phyloP scores from a whole-genome alignment of 2,329 filamentous ascomycete species.

The Tolypocladium nubicola region DNA sequence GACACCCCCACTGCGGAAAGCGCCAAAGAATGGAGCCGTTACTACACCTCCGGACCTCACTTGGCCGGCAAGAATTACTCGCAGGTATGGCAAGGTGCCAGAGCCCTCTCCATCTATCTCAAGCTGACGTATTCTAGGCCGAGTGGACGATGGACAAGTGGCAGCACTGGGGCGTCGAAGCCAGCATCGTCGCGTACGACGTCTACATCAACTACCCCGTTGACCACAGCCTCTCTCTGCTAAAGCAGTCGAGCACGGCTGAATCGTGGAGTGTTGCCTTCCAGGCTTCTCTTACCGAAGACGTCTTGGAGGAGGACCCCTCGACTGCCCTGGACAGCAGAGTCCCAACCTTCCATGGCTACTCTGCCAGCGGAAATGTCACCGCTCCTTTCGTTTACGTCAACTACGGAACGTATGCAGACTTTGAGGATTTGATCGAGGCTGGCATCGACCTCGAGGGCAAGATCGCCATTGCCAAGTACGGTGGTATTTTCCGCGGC shows the following conservation, averaged over 20 bases:
- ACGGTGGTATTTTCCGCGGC: slow-evolving; percentile 78
- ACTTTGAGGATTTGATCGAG: slow-evolving; percentile 71
- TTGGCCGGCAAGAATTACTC: slow-evolving; percentile 69
- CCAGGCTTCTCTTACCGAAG: slow-evolving; percentile 73
- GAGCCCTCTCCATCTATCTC: neutral
- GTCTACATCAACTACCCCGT: slow-evolving; percentile 70
- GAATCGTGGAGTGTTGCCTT: slow-evolving; percentile 53
- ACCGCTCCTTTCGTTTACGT: slow-evolving; percentile 80
- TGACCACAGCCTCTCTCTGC: slow-evolving; percentile 57
- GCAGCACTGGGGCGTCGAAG: slow-evolving; percentile 58
- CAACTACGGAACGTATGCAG: slow-evolving; percentile 80
- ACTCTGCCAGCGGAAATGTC: slow-evolving; percentile 85
- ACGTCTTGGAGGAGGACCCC: slow-evolving; percentile 71
- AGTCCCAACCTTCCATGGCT: slow-evolving; percentile 88
- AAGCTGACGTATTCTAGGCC: slow-evolving; percentile 31
- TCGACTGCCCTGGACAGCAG: slow-evolving; percentile 63
- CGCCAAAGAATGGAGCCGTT: slow-evolving; percentile 62
- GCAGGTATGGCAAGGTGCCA: slow-evolving; percentile 32
- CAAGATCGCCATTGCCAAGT: slow-evolving; percentile 80
- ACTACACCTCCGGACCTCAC: slow-evolving; percentile 69
- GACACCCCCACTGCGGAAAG: slow-evolving; percentile 46
- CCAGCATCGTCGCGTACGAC: slow-evolving; percentile 59
- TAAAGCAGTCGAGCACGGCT: slow-evolving; percentile 32
- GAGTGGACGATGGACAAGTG: slow-evolving; percentile 67
- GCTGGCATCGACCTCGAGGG: slow-evolving; percentile 68